These are phyloP conservation scores for Chlamydomonas asymmetrica DNA, from an alignment of 139 green algal genomes.

Conservation along the genomic window DNA sequence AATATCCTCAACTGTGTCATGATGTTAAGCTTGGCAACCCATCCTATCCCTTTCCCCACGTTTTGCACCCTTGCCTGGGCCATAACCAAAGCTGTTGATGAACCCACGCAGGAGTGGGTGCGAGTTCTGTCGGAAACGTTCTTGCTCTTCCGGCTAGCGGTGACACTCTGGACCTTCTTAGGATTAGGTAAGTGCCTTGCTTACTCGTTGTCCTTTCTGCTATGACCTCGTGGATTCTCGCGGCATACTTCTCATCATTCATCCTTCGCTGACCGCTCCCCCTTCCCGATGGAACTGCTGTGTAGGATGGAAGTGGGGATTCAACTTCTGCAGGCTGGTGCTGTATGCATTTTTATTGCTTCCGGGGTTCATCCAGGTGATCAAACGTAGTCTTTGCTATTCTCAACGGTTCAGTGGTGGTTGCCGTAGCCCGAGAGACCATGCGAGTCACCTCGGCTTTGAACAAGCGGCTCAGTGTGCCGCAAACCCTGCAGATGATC, in stretches of 20 bases:
- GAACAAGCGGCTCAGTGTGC: not conserved
- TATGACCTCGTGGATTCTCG: too few relatives aligned
- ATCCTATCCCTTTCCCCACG: too few relatives aligned
- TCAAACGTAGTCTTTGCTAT: not conserved
- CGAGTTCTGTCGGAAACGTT: constrained; percentile 23
- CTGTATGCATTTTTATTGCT: constrained; percentile 57
- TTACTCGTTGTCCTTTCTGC: not conserved
- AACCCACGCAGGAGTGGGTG: too few relatives aligned
- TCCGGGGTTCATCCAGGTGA: constrained; percentile 63
- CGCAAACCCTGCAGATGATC: constrained; percentile 50
- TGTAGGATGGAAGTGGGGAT: constrained; percentile 55
- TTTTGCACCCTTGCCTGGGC: too few relatives aligned
- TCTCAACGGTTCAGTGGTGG: not conserved
- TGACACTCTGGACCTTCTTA: constrained; percentile 28
- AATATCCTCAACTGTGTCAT: too few relatives aligned
- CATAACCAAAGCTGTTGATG: too few relatives aligned
- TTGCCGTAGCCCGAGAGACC: too few relatives aligned
- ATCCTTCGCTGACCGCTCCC: too few relatives aligned
- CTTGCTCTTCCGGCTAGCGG: constrained; percentile 30
- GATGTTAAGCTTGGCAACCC: too few relatives aligned
- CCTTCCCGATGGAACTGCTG: too few relatives aligned
- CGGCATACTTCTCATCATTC: too few relatives aligned
- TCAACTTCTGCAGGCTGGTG: constrained; percentile 44
- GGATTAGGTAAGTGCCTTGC: not conserved
- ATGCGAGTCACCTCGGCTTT: too few relatives aligned